phyloP scores from a whole-genome alignment of 2,329 filamentous ascomycete genomes.

The Trichoderma sp. region DNA sequence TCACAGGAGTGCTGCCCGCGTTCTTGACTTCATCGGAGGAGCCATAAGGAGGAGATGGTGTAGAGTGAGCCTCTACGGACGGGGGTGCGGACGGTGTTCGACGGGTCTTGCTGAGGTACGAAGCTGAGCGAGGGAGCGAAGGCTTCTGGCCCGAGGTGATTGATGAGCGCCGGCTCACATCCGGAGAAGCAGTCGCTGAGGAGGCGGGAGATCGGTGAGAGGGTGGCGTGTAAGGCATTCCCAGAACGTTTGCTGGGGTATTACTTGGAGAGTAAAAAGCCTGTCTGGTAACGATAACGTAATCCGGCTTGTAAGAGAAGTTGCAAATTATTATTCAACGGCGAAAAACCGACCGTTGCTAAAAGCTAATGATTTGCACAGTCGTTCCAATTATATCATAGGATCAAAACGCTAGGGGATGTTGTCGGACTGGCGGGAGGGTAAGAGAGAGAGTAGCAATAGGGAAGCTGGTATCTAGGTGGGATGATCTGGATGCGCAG shows the following conservation, averaged over 20 bases:
- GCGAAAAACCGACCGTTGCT: not conserved
- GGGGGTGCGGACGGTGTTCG: constrained; percentile 50
- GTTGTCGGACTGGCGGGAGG: not conserved
- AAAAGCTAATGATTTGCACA: not conserved
- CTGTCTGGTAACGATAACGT: not conserved
- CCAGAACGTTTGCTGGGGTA: constrained; percentile 28
- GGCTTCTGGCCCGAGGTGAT: constrained; percentile 50
- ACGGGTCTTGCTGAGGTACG: constrained; percentile 62
- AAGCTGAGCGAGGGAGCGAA: constrained; percentile 59
- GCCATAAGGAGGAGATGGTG: constrained; percentile 39
- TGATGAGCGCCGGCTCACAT: constrained; percentile 57
- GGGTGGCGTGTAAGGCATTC: constrained; percentile 88
- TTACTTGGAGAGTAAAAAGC: not conserved
- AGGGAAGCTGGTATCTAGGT: constrained; percentile 14
- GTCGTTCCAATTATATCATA: constrained; percentile 15
- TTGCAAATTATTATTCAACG: constrained; percentile 2
- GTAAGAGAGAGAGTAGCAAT: not conserved
- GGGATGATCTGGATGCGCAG: not conserved
- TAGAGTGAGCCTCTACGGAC: constrained; percentile 26
- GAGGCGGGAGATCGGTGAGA: constrained; percentile 62
- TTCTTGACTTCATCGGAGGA: constrained; percentile 41
- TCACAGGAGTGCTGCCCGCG: constrained; percentile 43
- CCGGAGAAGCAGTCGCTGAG: constrained; percentile 55
- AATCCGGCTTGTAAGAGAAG: not conserved
- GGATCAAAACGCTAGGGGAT: not conserved